Evolutionary conservation across 352 stramenopile species (phyloP).

Genomic region (Phytophthora ramorum): DNA sequence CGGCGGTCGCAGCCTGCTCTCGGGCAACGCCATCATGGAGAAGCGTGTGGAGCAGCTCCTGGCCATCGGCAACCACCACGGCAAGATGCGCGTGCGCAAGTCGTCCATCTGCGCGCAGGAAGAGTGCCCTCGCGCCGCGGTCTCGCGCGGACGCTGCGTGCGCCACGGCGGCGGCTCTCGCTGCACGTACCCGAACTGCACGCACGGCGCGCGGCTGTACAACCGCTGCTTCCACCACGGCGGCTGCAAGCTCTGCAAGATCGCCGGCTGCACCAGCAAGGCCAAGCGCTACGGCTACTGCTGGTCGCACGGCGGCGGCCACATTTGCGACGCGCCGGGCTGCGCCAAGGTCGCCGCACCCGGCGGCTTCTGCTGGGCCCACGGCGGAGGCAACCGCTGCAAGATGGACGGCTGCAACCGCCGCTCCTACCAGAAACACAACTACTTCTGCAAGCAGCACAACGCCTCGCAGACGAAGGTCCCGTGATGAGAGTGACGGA

Average conservation of each 20-base stretch:
- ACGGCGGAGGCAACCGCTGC: conserved; percentile 72
- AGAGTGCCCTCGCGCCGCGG: conserved; percentile 56
- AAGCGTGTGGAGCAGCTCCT: conserved; percentile 67
- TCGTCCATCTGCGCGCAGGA: conserved; percentile 62
- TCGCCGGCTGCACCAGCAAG: conserved; percentile 67
- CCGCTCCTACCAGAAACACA: conserved; percentile 71
- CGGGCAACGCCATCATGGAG: conserved; percentile 55
- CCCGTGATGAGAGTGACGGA: conserved; percentile 35
- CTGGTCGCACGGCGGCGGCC: conserved; percentile 72
- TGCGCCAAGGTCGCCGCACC: conserved; percentile 76
- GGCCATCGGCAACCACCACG: conserved; percentile 61
- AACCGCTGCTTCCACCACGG: conserved; percentile 76
- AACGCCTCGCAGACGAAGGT: conserved; percentile 23
- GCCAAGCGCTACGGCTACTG: conserved; percentile 78
- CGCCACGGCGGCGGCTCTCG: conserved; percentile 32
- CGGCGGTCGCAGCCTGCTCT: conserved; percentile 60
- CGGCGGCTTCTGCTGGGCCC: conserved; percentile 44
- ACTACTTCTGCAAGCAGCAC: conserved; percentile 80
- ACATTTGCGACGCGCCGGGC: conserved; percentile 56
- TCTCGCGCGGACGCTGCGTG: conserved; percentile 55
- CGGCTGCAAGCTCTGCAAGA: conserved; percentile 70
- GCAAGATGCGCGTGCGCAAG: conserved; percentile 76
- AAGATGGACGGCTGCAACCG: conserved; percentile 74
- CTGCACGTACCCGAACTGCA: conserved; percentile 67
- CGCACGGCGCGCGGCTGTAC: conserved; percentile 62